These are phyloP conservation scores for Candida sithepensis DNA, from an alignment of 805 yeast species.

Conservation along the genomic window DNA sequence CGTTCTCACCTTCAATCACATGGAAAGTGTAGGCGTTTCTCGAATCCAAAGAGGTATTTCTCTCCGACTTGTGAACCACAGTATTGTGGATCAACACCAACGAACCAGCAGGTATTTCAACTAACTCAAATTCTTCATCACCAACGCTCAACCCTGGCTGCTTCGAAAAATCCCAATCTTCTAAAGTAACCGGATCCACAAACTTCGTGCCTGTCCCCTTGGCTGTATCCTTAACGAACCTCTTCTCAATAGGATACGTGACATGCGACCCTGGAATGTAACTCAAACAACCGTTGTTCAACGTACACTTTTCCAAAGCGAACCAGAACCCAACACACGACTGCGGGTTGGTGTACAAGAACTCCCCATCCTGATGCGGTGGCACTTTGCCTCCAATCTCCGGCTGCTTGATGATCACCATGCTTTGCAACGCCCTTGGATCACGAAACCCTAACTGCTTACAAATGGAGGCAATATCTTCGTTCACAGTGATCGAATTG, in stretches of 20 bases:
- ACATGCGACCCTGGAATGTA: conserved; percentile 72
- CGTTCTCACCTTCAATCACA: conserved; percentile 61
- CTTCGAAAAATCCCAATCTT: conserved; percentile 16
- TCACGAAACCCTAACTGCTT: conserved; percentile 50
- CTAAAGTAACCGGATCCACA: conserved; percentile 26
- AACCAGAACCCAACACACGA: conserved; percentile 79
- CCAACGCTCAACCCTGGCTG: conserved; percentile 31
- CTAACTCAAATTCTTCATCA: conserved; percentile 46
- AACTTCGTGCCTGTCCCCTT: conserved; percentile 57
- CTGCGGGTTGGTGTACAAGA: conserved; percentile 67
- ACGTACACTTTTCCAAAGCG: conserved; percentile 71
- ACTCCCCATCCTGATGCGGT: conserved; percentile 72
- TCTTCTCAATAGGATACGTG: conserved; percentile 48
- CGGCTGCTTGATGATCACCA: conserved; percentile 79
- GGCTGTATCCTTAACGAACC: conserved; percentile 56
- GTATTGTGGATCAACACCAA: conserved; percentile 68
- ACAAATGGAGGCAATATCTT: conserved; percentile 49
- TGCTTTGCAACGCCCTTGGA: conserved; percentile 72
- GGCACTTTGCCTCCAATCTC: conserved; percentile 72
- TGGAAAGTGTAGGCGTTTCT: conserved; percentile 81
- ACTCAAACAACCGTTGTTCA: conserved; percentile 63
- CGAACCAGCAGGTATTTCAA: conserved; percentile 70
- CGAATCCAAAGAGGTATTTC: conserved; percentile 50
- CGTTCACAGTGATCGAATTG: conserved; percentile 45
- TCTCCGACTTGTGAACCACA: conserved; percentile 68